Percentiles rank a stretch among this genome's conserved stretches.
Conservation (phyloP, 2,329 filamentous ascomycete species). For the Zymoseptoria crescenta region DNA sequence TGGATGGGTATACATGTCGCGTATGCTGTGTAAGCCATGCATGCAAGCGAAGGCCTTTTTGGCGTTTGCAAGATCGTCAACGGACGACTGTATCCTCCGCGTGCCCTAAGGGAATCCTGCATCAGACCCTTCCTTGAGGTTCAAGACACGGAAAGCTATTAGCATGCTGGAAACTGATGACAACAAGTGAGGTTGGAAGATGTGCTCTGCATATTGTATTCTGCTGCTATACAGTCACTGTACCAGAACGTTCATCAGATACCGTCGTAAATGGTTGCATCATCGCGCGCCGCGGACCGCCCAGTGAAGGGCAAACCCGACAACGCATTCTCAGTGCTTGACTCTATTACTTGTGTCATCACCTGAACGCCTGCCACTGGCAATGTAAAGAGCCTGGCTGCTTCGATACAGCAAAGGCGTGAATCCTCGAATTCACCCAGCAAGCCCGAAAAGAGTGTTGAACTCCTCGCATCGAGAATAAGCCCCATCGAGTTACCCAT, state of each 20-base stretch:
- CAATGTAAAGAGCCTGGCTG: conserved; percentile 49
- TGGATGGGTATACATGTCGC: no score
- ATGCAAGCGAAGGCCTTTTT: no score
- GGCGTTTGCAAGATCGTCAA: no score
- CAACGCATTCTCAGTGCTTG: conserved; percentile 73
- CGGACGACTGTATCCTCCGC: no score
- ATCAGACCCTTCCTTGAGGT: no score
- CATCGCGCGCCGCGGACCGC: conserved; percentile 28
- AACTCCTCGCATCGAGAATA: conserved; percentile 99
- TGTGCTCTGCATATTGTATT: no score
- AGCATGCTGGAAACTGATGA: no score
- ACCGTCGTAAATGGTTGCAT: conserved; percentile 29
- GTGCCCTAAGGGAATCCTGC: no score
- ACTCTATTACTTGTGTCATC: conserved; percentile 97
- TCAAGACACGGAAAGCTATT: no score
- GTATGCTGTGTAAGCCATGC: no score
- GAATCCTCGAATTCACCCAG: conserved; percentile 15
- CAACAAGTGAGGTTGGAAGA: no score
- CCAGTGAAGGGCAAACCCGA: conserved; percentile 42
- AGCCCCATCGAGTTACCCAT: conserved; percentile 99
- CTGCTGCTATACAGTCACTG: no score
- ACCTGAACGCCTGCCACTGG: conserved; percentile 50
- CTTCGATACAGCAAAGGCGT: conserved; percentile 57
- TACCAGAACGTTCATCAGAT: conserved; percentile 26
- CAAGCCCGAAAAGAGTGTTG: conserved; percentile 40